Evolutionary conservation across 192 early-diverging fungal species (phyloP), one percentile per base, ranked within the genome.

Genomic region (Gigaspora rosea): DNA sequence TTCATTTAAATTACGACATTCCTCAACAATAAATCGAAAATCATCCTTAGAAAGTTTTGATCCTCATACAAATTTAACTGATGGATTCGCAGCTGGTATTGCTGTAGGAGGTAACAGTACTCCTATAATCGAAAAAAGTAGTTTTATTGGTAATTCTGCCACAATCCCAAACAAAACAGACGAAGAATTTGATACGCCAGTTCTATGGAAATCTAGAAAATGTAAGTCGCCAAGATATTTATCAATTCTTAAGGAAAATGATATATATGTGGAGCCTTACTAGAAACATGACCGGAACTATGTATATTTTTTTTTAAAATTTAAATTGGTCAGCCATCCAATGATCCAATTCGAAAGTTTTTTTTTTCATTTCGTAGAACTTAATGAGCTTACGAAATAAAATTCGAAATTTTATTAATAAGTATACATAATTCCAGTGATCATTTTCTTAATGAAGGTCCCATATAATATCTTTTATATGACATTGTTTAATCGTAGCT

Each of bases 131-230:
- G 32, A 32, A 8, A 22, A 12, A 32, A 62, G 22, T 32, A 32
- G 11, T 32, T 7, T 11, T 32, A 32, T 32, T 10, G 75, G 78
- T 11, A 75, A 79, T 54, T 79, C 75, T 8, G 78, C 5, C 22
- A 47, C 13, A 12, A 12, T 4, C 18, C 0, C 52, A 56, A 18
- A 5, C 13, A 58, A 63, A n/a, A 36, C 20, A 20, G 76, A 78
- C 18, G 68, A 80, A 0, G 83, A 87, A 59, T 57, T 88, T 58
- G 80, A 82, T 49, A 71, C 79, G 4, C 82, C 86, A 0, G 79
- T 88, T 35, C 68, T 86, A 52, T 86, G 82, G 85, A 84, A 85
- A 65, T 85, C 83, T 52, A 75, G 85, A 50, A 78, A 78, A 82
- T 80, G 80, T 82, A 79, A 51, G 80, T 65, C 2, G 62, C 9